A percentile compares a stretch with the other conserved stretches of the same genome.
Conservation (phyloP, 2,329 filamentous ascomycete species). For the Pseudopithomyces chartarum region DNA sequence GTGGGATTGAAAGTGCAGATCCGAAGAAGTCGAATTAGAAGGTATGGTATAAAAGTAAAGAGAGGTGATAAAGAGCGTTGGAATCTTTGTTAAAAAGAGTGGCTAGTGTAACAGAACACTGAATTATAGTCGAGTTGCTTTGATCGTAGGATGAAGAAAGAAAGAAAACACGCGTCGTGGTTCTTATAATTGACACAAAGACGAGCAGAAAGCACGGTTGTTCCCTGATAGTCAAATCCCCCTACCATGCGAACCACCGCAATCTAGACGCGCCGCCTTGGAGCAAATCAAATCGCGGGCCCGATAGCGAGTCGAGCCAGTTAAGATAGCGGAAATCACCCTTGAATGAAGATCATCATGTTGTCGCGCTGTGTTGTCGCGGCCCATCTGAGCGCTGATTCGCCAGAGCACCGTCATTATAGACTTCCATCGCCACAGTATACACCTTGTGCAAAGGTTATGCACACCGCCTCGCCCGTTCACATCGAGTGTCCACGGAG, state of each 20-base stretch:
- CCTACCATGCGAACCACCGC: not conserved
- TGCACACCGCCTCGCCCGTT: conserved; percentile 7
- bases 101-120: conserved; percentile 37
- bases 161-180: conserved; percentile 8
- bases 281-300: not conserved
- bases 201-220: conserved; percentile 2
- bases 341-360: conserved; percentile 6
- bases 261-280: not conserved
- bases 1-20: conserved; percentile 13
- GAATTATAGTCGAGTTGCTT: conserved; percentile 6
- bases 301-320: conserved; percentile 1
- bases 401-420: conserved; percentile 3
- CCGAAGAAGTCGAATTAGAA: conserved; percentile 9
- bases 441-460: conserved; percentile 4
- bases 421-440: not conserved
- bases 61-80: conserved; percentile 18
- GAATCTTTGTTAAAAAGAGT: conserved; percentile 29
- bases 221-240: not conserved
- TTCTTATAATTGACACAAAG: conserved; percentile 20
- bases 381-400: not conserved
- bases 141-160: conserved; percentile 21
- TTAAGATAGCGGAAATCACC: conserved; percentile 9
- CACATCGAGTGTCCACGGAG: not conserved
- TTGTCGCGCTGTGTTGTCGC: not conserved
- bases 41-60: conserved; percentile 16